Evolutionary conservation across 139 green algal genomes (phyloP).

Genomic region (Yamagishiella unicocca): DNA sequence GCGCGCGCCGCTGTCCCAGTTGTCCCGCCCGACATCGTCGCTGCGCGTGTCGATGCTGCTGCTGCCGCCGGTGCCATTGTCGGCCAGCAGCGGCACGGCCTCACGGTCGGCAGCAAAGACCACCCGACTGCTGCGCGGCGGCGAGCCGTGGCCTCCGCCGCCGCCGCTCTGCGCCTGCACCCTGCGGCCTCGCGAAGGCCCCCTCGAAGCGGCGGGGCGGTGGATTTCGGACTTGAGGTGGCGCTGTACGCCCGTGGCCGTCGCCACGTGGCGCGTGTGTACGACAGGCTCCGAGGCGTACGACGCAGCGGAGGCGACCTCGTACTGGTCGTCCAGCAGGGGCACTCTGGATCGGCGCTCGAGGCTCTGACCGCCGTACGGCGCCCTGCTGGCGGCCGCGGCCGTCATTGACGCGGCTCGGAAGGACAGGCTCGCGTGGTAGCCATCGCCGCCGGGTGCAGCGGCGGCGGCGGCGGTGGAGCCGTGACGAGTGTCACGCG

Average conservation of each 20-base stretch:
- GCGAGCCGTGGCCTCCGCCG: neutral
- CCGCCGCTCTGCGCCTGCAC: neutral
- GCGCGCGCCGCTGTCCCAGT: neutral
- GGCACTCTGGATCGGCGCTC: neutral
- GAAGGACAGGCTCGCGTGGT: neutral
- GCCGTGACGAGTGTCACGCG: neutral
- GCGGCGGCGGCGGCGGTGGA: neutral
- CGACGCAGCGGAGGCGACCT: neutral
- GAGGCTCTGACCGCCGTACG: neutral
- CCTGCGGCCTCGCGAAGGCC: neutral
- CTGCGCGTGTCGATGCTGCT: neutral
- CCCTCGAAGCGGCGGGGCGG: neutral
- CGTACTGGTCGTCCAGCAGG: neutral
- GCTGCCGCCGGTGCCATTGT: neutral
- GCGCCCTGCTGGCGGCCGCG: too few relatives aligned
- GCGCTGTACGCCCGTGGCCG: neutral
- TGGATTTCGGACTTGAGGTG: constrained; percentile 5
- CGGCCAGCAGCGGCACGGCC: neutral
- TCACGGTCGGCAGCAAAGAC: neutral
- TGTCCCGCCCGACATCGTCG: neutral
- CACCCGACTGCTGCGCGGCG: neutral
- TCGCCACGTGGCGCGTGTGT: neutral
- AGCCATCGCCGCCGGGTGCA: neutral
- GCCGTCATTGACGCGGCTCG: neutral
- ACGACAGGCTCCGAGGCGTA: neutral